Base-by-base conservation (phyloP, 2,329 filamentous ascomycete genomes). In the Phialophora verrucosa region DNA sequence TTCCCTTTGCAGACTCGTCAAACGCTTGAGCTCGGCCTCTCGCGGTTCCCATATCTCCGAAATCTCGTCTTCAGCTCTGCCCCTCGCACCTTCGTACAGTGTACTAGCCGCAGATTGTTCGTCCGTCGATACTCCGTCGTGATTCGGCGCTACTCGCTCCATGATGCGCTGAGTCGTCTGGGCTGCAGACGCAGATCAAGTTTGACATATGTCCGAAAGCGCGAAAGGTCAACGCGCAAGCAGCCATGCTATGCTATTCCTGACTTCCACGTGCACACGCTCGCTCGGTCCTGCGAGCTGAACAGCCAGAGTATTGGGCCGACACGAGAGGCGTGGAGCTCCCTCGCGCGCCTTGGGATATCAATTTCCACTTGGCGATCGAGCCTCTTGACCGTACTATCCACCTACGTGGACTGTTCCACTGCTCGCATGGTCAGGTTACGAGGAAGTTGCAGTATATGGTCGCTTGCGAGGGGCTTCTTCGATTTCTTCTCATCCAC, bases 1-100 rank as follows among this genome's bases (percentile, higher is more conserved):
- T 42, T 7, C 38, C 38, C 17, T 17, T 42, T 42, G 5, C 17
- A n/a, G 17, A 38, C 50, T 53, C 29, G 49, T 27, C 14, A 14
- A n/a, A 38, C 29, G 49, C 6, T 6, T 47, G 35, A 14, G 3
- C 49, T 61, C 31, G 59, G 35, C 27, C 59, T 51, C 17, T 55
- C 53, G 29, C 25, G 17, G 7, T 20, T n/a, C 12, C 7, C 23
- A 35, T 31, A 55, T 35, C 25, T 55, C 29, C 53, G 53, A 55
- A 55, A 54, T 29, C 53, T 32, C 17, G 25, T 31, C 53, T 8
- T 2, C 27, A 55, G 53, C 14, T 20, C 29, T 55, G 23, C 12
- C 53, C 49, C 10, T 55, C 53, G 53, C 14, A 44, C 38, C 38
- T 42, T 42, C 38, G 38, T 42, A 42, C 38, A 17, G 4, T 8